These are phyloP conservation scores for Delonix regia DNA, from an alignment of 306 rosid genomes.

Conservation along the genomic window DNA sequence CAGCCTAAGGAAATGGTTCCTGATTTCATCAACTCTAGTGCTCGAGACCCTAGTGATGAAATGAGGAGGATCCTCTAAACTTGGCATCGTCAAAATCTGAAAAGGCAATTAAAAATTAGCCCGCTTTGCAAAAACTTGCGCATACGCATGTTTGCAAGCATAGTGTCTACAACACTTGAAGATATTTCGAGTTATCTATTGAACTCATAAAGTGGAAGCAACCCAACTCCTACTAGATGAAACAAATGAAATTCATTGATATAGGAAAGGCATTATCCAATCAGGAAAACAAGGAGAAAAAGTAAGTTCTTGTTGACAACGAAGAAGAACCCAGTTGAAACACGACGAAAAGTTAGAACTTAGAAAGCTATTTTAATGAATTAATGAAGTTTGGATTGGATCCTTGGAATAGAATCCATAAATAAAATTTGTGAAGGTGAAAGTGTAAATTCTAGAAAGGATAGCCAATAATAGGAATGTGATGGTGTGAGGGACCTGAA, in stretches of 20 bases:
- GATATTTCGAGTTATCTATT: not conserved
- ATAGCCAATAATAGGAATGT: not conserved
- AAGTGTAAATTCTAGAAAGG: not conserved
- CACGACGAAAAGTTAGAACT: not conserved
- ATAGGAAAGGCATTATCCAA: not conserved
- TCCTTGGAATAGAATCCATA: not conserved
- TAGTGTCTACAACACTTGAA: not conserved
- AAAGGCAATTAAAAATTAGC: slow-evolving; percentile 11
- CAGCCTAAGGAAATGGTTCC: slow-evolving; percentile 19
- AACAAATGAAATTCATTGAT: not conserved
- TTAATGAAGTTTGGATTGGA: not conserved
- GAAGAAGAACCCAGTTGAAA: not conserved
- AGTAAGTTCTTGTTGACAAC: not conserved
- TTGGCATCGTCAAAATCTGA: slow-evolving; percentile 8
- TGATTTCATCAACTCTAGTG: slow-evolving; percentile 14
- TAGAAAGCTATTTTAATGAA: not conserved
- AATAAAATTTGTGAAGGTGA: not conserved
- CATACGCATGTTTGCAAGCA: slow-evolving; percentile 25
- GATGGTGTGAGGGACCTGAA: not conserved
- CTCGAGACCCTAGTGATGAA: slow-evolving; percentile 18
- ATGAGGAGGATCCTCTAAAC: slow-evolving; percentile 21
- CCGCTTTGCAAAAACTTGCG: slow-evolving; percentile 25
- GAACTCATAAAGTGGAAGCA: not conserved
- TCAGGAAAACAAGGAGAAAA: not conserved
- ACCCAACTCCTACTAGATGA: not conserved